Evolutionary conservation across 2,329 filamentous ascomycete genomes (phyloP).

Genomic region (Aureobasidium lini): DNA sequence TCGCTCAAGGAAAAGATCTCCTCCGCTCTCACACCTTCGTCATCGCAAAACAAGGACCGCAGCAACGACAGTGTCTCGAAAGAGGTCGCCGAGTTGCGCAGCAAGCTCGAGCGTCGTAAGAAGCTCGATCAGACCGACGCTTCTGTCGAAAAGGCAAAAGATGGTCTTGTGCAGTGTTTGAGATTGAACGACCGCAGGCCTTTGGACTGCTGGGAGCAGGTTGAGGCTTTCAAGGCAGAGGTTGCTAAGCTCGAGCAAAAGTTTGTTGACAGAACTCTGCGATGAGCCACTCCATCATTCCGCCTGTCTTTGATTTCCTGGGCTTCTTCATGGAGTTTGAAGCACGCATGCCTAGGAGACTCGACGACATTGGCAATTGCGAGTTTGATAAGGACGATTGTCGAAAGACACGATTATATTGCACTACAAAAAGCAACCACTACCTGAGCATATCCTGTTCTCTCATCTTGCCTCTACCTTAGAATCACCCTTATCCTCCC

Average conservation of each 20-base stretch:
- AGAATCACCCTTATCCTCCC: not conserved
- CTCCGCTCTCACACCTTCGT: conserved; percentile 19
- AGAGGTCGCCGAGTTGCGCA: conserved; percentile 50
- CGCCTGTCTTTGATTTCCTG: not conserved
- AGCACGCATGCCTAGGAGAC: not conserved
- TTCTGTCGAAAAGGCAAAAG: conserved; percentile 64
- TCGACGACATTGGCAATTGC: not conserved
- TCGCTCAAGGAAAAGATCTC: conserved; percentile 23
- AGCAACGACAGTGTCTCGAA: conserved; percentile 46
- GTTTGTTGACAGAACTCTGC: conserved; percentile 78
- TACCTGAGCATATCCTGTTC: not conserved
- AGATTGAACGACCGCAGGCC: conserved; percentile 77
- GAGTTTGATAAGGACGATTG: not conserved
- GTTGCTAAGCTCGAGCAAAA: conserved; percentile 76
- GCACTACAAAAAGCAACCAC: not conserved
- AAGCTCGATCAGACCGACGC: conserved; percentile 59
- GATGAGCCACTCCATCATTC: conserved; percentile 22
- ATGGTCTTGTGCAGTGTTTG: conserved; percentile 72
- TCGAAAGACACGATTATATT: not conserved
- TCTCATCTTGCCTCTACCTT: not conserved
- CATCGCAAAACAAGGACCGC: conserved; percentile 31
- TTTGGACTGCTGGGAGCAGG: conserved; percentile 90
- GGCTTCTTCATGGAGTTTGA: not conserved
- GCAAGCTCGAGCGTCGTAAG: conserved; percentile 46
- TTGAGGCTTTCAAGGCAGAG: conserved; percentile 82